These are phyloP conservation scores for Hortaea werneckii DNA, from an alignment of 2,329 filamentous ascomycete species.

Conservation along the genomic window DNA sequence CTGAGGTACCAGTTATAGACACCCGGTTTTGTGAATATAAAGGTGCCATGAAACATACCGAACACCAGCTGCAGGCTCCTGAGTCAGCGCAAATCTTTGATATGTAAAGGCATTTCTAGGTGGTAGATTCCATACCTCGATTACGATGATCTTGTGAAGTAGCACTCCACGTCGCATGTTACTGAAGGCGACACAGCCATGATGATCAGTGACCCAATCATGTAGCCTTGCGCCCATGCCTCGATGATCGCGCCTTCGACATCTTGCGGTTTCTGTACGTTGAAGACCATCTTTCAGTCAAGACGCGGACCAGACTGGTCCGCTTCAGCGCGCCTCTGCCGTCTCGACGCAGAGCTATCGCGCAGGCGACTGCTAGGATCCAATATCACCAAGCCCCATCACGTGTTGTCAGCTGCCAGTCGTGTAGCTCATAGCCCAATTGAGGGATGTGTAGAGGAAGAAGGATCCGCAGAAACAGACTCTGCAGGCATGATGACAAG, in stretches of 20 bases:
- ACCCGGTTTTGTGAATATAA: constrained; percentile 47
- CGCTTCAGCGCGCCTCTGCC: neutral
- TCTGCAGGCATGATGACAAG: neutral
- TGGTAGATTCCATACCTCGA: constrained; percentile 29
- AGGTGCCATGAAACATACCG: constrained; percentile 47
- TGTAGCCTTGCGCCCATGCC: constrained; percentile 17
- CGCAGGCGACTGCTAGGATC: neutral
- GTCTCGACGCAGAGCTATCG: neutral
- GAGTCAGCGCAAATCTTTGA: neutral
- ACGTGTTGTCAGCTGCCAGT: neutral
- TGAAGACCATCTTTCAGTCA: constrained; percentile 7
- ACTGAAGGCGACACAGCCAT: constrained; percentile 39
- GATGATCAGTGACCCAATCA: constrained; percentile 31
- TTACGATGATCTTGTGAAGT: constrained; percentile 41
- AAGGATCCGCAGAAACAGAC: neutral
- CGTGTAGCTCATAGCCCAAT: neutral
- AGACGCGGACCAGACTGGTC: neutral
- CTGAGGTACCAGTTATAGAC: constrained; percentile 56
- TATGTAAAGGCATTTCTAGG: too few relatives aligned
- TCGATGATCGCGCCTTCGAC: constrained; percentile 17
- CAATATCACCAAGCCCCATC: neutral
- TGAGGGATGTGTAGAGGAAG: neutral
- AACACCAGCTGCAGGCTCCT: constrained; percentile 21
- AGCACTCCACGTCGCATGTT: constrained; percentile 40
- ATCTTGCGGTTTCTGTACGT: constrained; percentile 19